These are phyloP conservation scores for Tolypocladium pustulatum DNA, from an alignment of 2,329 filamentous ascomycete genomes.

Conservation along the genomic window DNA sequence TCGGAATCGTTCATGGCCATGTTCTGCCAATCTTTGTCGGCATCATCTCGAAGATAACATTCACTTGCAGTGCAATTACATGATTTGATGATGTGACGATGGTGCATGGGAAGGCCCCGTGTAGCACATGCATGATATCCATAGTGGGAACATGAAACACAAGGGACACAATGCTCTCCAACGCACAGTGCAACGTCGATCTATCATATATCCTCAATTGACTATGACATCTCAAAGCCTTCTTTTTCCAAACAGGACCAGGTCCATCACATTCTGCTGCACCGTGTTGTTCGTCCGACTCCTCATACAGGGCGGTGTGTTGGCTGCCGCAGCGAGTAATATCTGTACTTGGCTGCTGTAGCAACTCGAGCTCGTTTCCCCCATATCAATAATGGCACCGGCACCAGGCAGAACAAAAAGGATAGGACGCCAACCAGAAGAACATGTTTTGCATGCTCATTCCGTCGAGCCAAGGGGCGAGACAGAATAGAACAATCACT, in stretches of 20 bases:
- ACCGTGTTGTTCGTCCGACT: not conserved
- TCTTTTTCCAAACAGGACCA: not conserved
- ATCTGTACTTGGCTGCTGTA: slow-evolving; percentile 1
- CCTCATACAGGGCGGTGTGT: not conserved
- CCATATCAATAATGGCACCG: slow-evolving; percentile 10
- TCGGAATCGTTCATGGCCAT: too few relatives aligned
- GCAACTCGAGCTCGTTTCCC: slow-evolving; percentile 7
- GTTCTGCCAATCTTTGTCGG: too few relatives aligned
- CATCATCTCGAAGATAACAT: too few relatives aligned
- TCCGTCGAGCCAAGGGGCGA: slow-evolving; percentile 11
- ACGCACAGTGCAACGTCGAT: not conserved
- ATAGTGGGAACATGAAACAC: too few relatives aligned
- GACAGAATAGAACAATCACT: slow-evolving; percentile 8
- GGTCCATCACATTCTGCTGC: not conserved
- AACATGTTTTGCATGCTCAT: slow-evolving; percentile 11
- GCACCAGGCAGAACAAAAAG: slow-evolving; percentile 7
- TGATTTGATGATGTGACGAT: too few relatives aligned
- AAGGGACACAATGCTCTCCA: not conserved
- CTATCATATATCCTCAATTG: not conserved
- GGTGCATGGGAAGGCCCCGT: too few relatives aligned
- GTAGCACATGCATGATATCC: not conserved
- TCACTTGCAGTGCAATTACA: too few relatives aligned
- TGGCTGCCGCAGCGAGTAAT: slow-evolving; percentile 1
- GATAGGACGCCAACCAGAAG: slow-evolving; percentile 4
- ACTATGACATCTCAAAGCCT: not conserved